Evolutionary conservation across 257 asterid species (phyloP), one percentile per base, ranked within the genome.

Genomic region (Solanum appendiculatum): DNA sequence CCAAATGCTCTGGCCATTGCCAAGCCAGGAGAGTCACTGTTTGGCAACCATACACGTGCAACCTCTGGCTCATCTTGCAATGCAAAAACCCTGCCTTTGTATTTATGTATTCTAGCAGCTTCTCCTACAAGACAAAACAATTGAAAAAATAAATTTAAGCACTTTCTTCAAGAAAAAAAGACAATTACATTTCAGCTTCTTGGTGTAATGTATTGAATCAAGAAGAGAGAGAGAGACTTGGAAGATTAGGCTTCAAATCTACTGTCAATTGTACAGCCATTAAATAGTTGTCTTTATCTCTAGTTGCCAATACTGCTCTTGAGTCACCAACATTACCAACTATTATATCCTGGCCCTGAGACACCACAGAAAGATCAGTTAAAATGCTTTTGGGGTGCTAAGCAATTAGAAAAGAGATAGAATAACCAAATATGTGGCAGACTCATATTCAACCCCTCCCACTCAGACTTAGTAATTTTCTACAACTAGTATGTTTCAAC

Each of bases 1-100:
- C 99, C 99, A 85, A 97, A 97, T 29, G 99, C 99, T 91, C 99
- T 89, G 46, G 99, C 99, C 99, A 97, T 97, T 84, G 99, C 99
- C 90, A 97, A 89, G 60, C 99, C 99, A 5, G 99, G 99, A 1
- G 99, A 94, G 87, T 97, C 98, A 36, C 98, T 96, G 64, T 97
- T 95, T 18, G 99, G 99, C 89, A 97, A 91, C 99, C 99, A 97
- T 56, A 97, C 99, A 83, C 99, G 98, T 36, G 98, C 96, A 34
- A 97, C 99, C 91, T 97, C 99, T 54, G 99, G 99, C 87, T 97
- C 99, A 89, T 97, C 99, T 95, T 96, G 99, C 93, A 97, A 88
- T 2, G 99, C 99, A 48, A 97, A 97, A 81, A 97, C 99, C 90
- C 99, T 90, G 10, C 99, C 99, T 89, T 93, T 95, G 89, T 92